phyloP scores from a whole-genome alignment of 371 early-diverging fungal genomes.

The Syncephalastrum monosporum region DNA sequence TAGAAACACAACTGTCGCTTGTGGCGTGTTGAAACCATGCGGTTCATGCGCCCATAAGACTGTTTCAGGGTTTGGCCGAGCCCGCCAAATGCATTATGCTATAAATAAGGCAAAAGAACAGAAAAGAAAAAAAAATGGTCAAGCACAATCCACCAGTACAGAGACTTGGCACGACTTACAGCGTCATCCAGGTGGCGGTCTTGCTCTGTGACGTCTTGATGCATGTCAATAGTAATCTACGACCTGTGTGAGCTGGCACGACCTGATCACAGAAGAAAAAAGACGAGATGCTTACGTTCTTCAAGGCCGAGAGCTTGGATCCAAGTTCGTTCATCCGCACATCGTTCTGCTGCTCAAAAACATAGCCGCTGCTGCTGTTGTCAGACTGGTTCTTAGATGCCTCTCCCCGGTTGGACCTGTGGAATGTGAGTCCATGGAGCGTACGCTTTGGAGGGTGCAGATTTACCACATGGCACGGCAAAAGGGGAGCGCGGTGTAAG shows the following conservation, averaged over 20 bases:
- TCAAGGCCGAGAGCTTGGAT: conserved; percentile 39
- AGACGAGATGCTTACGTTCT: conserved; percentile 26
- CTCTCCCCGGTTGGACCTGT: too few species aligned
- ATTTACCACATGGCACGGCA: too few species aligned
- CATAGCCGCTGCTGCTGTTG: conserved; percentile 27
- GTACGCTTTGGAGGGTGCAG: too few species aligned
- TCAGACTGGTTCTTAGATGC: background rate
- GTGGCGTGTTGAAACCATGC: conserved; percentile 47
- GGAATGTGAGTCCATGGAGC: too few species aligned
- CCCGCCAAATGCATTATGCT: conserved; percentile 37
- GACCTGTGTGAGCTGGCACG: background rate
- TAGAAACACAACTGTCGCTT: conserved; percentile 44
- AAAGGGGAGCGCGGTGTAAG: too few species aligned
- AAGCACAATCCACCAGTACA: background rate
- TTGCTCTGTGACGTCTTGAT: conserved; percentile 44
- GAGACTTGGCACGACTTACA: conserved; percentile 16
- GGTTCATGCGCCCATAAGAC: conserved; percentile 39
- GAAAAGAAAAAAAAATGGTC: background rate
- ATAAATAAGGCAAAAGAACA: background rate
- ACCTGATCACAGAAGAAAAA: background rate
- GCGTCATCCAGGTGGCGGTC: conserved; percentile 41
- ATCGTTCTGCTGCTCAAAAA: conserved; percentile 51
- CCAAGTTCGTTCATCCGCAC: conserved; percentile 44
- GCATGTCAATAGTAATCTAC: conserved; percentile 48
- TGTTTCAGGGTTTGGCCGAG: conserved; percentile 30